Percentiles rank a stretch among this genome's conserved stretches.
Evolutionary conservation across 2,329 filamentous ascomycete species (phyloP).

Genomic region (Trichoderma koningiopsis): DNA sequence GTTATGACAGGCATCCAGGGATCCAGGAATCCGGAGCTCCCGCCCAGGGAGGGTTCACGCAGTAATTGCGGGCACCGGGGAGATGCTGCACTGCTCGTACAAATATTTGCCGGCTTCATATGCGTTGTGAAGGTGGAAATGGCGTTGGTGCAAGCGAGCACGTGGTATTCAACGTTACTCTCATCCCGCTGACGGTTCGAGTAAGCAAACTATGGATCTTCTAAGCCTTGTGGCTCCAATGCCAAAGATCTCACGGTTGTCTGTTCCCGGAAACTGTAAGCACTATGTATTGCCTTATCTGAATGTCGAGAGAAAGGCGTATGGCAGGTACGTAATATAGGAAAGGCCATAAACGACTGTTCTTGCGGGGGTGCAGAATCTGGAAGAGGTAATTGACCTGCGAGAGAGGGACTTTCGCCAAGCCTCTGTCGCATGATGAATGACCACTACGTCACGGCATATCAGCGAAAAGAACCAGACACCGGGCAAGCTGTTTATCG

Average conservation of each 20-base stretch:
- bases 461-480: not conserved
- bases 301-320: not conserved
- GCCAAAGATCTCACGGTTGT: not conserved
- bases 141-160: not conserved
- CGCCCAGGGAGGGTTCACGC: not conserved
- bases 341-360: not conserved
- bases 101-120: not conserved
- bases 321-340: not conserved
- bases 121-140: not conserved
- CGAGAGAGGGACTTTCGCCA: not conserved
- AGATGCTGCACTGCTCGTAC: not conserved
- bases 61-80: not conserved
- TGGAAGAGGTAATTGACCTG: not conserved
- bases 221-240: not conserved
- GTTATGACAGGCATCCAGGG: not conserved
- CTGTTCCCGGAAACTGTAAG: not conserved
- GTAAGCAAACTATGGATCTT: constrained; percentile 11
- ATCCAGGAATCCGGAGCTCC: constrained; percentile 9
- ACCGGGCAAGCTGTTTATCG: not conserved
- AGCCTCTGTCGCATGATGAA: not conserved
- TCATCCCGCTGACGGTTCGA: not conserved
- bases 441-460: not conserved
- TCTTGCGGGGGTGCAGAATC: not conserved
- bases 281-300: not conserved
- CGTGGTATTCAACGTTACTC: constrained; percentile 17